Conservation (phyloP, 2,329 filamentous ascomycete species). For the Arthrobotrys sphaeroides region DNA sequence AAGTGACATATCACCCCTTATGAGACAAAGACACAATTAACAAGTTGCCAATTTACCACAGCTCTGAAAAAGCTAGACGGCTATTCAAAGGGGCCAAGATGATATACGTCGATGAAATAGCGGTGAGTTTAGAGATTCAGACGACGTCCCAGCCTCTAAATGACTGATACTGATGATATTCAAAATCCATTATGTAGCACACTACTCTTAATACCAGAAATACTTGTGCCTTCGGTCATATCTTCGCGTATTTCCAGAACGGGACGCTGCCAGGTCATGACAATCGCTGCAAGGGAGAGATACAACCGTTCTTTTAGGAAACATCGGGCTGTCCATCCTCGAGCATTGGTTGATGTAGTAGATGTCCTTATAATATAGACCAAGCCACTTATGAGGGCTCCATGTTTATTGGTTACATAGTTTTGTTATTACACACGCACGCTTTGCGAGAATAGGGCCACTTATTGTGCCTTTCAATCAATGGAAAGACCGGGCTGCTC, state of each 20-base stretch:
- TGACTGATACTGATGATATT: neutral
- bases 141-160: neutral
- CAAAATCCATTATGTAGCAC: too few species aligned
- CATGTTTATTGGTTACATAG: too few species aligned
- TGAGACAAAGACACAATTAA: too few species aligned
- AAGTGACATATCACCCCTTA: too few species aligned
- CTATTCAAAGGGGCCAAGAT: slow-evolving; percentile 44
- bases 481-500: too few species aligned
- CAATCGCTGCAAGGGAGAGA: slow-evolving; percentile 15
- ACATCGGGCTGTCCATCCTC: neutral
- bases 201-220: slow-evolving; percentile 21
- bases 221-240: slow-evolving; percentile 26
- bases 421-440: too few species aligned
- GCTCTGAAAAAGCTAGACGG: slow-evolving; percentile 27
- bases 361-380: neutral
- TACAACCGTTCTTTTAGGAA: slow-evolving; percentile 15
- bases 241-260: slow-evolving; percentile 34
- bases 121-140: slow-evolving; percentile 12
- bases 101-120: slow-evolving; percentile 44
- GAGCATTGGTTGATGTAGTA: neutral
- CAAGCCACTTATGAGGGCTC: too few species aligned
- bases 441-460: too few species aligned
- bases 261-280: slow-evolving; percentile 23
- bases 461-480: too few species aligned
- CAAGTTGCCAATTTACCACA: neutral